Percentiles rank a stretch among this genome's conserved stretches.
These are phyloP conservation scores for Diaporthe destruens DNA, from an alignment of 2,329 filamentous ascomycete genomes.

Conservation along the genomic window DNA sequence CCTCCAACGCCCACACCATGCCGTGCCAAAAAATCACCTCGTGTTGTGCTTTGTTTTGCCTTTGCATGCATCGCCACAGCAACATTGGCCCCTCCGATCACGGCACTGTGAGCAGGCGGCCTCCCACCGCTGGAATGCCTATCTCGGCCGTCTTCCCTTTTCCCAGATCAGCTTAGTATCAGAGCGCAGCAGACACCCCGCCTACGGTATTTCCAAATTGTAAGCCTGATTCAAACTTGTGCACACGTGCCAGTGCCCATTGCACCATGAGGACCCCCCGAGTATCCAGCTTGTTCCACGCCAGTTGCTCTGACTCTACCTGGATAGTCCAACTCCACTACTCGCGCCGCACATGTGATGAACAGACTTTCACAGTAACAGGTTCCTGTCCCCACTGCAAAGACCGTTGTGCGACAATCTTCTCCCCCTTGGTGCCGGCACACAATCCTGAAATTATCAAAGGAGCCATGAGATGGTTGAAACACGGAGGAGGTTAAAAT, in stretches of 20 bases:
- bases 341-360: slow-evolving; percentile 24
- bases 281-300: not conserved
- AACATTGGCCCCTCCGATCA: not conserved
- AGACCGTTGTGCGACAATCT: slow-evolving; percentile 11
- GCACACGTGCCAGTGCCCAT: slow-evolving; percentile 4
- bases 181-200: slow-evolving; percentile 9
- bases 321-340: slow-evolving; percentile 1
- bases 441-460: not conserved
- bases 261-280: not conserved
- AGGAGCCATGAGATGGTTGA: slow-evolving; percentile 10
- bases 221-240: slow-evolving; percentile 7
- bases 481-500: not conserved
- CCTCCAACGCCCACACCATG: not conserved
- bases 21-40: not conserved
- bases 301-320: not conserved
- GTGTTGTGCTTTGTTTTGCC: not conserved
- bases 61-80: slow-evolving; percentile 21
- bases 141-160: slow-evolving; percentile 17
- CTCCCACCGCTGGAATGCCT: slow-evolving; percentile 30
- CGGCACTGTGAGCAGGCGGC: slow-evolving; percentile 11
- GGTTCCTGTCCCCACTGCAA: not conserved
- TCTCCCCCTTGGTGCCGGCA: not conserved
- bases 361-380: slow-evolving; percentile 1
- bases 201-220: not conserved
- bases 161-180: slow-evolving; percentile 19